phyloP scores from a whole-genome alignment of 2,329 filamentous ascomycete species.

The Trichophyton mentagrophytes region DNA sequence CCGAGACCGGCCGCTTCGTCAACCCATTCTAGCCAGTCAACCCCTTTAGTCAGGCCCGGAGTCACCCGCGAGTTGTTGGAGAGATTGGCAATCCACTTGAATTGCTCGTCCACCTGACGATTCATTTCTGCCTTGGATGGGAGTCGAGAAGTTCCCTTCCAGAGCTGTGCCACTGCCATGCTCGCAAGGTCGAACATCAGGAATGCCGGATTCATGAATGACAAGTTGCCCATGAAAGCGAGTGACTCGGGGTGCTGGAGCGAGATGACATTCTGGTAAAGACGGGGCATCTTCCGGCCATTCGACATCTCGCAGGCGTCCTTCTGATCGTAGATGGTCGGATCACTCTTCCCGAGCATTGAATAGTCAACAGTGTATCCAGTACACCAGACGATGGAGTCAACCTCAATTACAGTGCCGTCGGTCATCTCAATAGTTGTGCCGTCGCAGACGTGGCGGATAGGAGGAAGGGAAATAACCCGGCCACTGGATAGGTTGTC shows the following conservation, averaged over 20 bases:
- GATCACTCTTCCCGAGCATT: not conserved
- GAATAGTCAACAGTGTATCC: conserved; percentile 1
- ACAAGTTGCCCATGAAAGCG: conserved; percentile 20
- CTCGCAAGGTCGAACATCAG: conserved; percentile 19
- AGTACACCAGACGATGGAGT: conserved; percentile 3
- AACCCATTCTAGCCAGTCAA: conserved; percentile 19
- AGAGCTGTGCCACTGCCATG: conserved; percentile 23
- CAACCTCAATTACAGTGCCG: not conserved
- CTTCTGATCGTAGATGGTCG: not conserved
- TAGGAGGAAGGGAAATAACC: not conserved
- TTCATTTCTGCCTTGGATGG: conserved; percentile 21
- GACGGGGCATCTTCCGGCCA: conserved; percentile 13
- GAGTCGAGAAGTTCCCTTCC: conserved; percentile 18
- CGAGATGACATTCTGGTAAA: conserved; percentile 25
- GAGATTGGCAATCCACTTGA: conserved; percentile 12
- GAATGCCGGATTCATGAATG: conserved; percentile 18
- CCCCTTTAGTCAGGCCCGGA: conserved; percentile 10
- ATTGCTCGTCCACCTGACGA: conserved; percentile 6
- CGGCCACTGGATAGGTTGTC: not conserved
- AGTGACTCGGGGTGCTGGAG: conserved; percentile 19
- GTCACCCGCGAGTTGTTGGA: conserved; percentile 11
- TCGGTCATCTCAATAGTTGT: not conserved
- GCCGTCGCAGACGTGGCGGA: not conserved
- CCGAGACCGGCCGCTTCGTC: conserved; percentile 23
- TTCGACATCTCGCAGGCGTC: conserved; percentile 5